phyloP scores from a whole-genome alignment of 2,329 filamentous ascomycete genomes.

The Xylariales sp. region DNA sequence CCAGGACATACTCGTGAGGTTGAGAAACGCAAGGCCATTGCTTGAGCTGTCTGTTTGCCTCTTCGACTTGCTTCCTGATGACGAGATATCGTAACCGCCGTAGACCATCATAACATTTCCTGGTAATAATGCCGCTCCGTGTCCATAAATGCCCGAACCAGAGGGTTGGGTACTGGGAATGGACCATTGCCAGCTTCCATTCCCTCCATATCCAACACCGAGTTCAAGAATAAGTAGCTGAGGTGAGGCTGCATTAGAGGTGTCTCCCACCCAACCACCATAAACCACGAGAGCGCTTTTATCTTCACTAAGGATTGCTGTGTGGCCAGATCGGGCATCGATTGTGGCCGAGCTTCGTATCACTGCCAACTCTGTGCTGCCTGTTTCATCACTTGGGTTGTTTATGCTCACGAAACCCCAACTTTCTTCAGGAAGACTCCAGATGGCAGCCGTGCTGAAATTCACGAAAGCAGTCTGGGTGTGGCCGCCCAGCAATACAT shows the following conservation, averaged over 20 bases:
- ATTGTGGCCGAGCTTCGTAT: constrained; percentile 42
- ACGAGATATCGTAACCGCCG: constrained; percentile 53
- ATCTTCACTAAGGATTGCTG: constrained; percentile 74
- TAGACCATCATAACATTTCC: constrained; percentile 67
- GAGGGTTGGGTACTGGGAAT: constrained; percentile 50
- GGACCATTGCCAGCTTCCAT: constrained; percentile 68
- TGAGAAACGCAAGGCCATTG: constrained; percentile 42
- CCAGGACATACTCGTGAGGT: constrained; percentile 55
- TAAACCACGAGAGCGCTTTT: constrained; percentile 73
- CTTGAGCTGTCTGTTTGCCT: constrained; percentile 22
- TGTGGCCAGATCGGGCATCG: constrained; percentile 85
- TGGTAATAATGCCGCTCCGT: constrained; percentile 58
- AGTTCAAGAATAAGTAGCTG: constrained; percentile 76
- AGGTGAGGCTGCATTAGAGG: constrained; percentile 70
- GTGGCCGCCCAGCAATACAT: constrained; percentile 81
- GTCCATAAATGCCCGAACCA: constrained; percentile 52
- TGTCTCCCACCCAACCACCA: constrained; percentile 90
- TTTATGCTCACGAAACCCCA: constrained; percentile 68
- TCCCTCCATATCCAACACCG: constrained; percentile 67
- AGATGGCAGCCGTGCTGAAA: constrained; percentile 86
- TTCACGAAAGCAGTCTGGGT: constrained; percentile 83
- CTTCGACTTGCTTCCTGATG: constrained; percentile 24
- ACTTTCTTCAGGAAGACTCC: constrained; percentile 77
- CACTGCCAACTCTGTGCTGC: constrained; percentile 53
- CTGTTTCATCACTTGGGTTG: constrained; percentile 43